Conservation (phyloP, 2,329 filamentous ascomycete genomes). For the Zopfia rhizophila region DNA sequence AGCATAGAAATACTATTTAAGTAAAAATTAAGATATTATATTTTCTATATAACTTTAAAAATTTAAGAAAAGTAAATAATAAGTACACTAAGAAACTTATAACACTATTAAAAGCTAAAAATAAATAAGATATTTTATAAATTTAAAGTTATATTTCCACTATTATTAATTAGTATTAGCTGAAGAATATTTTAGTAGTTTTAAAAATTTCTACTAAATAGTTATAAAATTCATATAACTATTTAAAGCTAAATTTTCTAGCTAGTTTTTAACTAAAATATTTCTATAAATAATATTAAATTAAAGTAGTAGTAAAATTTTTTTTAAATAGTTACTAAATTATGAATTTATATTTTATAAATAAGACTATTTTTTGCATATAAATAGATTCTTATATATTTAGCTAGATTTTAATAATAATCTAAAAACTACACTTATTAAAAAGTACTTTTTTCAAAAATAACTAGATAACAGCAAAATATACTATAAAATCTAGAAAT, state of each 20-base stretch:
- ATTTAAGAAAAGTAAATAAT: constrained; percentile 14
- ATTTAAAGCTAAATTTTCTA: constrained; percentile 18
- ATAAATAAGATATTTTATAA: constrained; percentile 33
- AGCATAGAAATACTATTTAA: constrained; percentile 14
- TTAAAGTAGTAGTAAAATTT: constrained; percentile 10
- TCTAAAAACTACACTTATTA: constrained; percentile 18
- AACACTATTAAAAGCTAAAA: constrained; percentile 19
- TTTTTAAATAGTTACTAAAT: constrained; percentile 6
- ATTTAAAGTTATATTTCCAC: constrained; percentile 43
- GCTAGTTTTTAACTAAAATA: constrained; percentile 14
- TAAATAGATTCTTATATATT: constrained; percentile 13
- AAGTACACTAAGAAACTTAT: constrained; percentile 18
- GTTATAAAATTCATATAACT: constrained; percentile 15
- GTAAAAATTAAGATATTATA: constrained; percentile 19
- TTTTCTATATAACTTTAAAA: constrained; percentile 21
- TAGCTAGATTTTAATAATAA: constrained; percentile 19
- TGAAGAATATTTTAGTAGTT: constrained; percentile 30
- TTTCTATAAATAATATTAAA: constrained; percentile 15
- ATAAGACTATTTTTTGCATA: constrained; percentile 11
- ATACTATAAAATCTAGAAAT: constrained; percentile 31
- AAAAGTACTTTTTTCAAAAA: constrained; percentile 24
- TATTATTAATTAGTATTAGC: constrained; percentile 36
- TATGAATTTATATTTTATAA: constrained; percentile 15
- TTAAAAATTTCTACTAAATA: constrained; percentile 14
- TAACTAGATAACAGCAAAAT: constrained; percentile 21